A percentile compares a stretch with the other conserved stretches of the same genome.
Evolutionary conservation across 2,329 filamentous ascomycete species (phyloP).

Genomic region (Cephalotrichum gorgonifer): DNA sequence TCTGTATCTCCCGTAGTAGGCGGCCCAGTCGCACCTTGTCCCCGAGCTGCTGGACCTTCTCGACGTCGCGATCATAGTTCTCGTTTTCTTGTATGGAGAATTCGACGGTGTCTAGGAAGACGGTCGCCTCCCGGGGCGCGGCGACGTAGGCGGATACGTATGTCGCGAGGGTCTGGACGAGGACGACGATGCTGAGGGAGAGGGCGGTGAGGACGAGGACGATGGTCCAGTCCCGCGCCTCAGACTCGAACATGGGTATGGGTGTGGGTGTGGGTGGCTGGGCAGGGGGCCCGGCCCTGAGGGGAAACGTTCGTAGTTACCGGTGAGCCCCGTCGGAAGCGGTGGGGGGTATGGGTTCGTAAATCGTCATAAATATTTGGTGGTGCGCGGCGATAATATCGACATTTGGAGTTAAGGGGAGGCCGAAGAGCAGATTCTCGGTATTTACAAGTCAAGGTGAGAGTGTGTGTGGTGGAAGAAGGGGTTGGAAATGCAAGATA

Average conservation of each 20-base stretch:
- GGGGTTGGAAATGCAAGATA: background rate
- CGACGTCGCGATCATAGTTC: slow-evolving; percentile 50
- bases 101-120: slow-evolving; percentile 50
- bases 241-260: slow-evolving; percentile 35
- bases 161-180: slow-evolving; percentile 38
- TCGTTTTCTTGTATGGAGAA: slow-evolving; percentile 55
- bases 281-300: background rate
- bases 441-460: too few species aligned
- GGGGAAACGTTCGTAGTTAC: slow-evolving; percentile 1
- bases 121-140: slow-evolving; percentile 46
- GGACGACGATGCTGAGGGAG: slow-evolving; percentile 42
- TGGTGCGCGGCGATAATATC: background rate
- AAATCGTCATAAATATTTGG: background rate
- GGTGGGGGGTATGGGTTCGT: background rate
- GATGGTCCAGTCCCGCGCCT: slow-evolving; percentile 44
- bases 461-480: background rate
- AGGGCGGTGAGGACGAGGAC: slow-evolving; percentile 48
- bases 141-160: slow-evolving; percentile 46
- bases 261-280: background rate
- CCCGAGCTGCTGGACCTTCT: slow-evolving; percentile 46
- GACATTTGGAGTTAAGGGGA: too few species aligned
- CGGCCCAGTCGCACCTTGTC: slow-evolving; percentile 50
- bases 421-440: too few species aligned
- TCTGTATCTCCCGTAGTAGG: slow-evolving; percentile 52
- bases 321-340: background rate